Conservation (phyloP, 2,329 filamentous ascomycete species). For the Aspergillus sp. region DNA sequence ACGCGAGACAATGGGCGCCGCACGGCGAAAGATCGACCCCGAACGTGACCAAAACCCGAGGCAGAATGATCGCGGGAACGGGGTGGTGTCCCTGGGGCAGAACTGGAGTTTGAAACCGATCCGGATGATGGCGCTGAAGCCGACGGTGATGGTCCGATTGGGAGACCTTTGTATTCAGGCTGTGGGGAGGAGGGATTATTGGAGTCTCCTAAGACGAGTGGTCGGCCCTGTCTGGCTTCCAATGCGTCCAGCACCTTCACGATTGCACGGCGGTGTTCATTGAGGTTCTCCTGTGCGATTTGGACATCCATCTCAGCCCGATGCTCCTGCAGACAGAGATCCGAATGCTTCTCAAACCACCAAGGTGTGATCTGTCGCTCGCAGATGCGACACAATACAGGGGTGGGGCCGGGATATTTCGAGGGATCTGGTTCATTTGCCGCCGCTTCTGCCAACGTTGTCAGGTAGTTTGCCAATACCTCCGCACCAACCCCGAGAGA, state of each 20-base stretch:
- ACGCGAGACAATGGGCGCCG: conserved; percentile 87
- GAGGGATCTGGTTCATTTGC: conserved; percentile 69
- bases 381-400: conserved; percentile 92
- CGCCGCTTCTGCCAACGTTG: conserved; percentile 78
- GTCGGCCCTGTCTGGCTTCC: conserved; percentile 60
- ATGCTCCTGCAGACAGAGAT: conserved; percentile 92
- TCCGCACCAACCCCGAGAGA: conserved; percentile 92
- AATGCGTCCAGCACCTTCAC: conserved; percentile 92
- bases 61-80: conserved; percentile 67
- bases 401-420: conserved; percentile 74
- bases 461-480: conserved; percentile 90
- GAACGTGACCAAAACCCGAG: conserved; percentile 70
- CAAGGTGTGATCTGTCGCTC: conserved; percentile 95
- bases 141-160: conserved; percentile 70
- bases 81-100: conserved; percentile 62
- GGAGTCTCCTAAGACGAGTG: conserved; percentile 36
- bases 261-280: conserved; percentile 89
- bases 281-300: conserved; percentile 86
- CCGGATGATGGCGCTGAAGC: conserved; percentile 70
- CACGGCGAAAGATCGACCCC: conserved; percentile 85
- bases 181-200: conserved; percentile 53
- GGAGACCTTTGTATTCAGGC: conserved; percentile 82
- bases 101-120: conserved; percentile 67
- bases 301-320: conserved; percentile 97
- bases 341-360: conserved; percentile 99